Evolutionary conservation across 2,329 filamentous ascomycete species (phyloP).

Genomic region (Cladosporium sp.): DNA sequence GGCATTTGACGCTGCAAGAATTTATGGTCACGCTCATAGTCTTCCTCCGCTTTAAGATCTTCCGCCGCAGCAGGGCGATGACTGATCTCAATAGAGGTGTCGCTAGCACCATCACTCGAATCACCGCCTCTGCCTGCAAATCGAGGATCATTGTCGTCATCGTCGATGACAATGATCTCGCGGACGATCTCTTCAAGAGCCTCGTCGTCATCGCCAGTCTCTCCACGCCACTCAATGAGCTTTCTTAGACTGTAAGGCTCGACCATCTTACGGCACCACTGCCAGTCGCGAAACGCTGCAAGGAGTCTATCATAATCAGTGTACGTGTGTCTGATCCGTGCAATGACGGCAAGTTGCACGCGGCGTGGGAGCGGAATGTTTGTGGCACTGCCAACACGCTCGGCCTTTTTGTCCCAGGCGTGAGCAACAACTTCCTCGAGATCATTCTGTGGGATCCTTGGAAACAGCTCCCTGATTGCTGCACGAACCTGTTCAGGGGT

Average conservation of each 20-base stretch:
- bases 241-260: conserved; percentile 58
- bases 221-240: conserved; percentile 63
- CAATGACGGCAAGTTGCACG: conserved; percentile 62
- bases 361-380: conserved; percentile 57
- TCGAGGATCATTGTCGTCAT: conserved; percentile 55
- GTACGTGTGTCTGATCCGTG: conserved; percentile 62
- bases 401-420: conserved; percentile 60
- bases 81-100: conserved; percentile 33
- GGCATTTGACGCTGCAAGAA: conserved; percentile 9
- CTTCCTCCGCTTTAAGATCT: conserved; percentile 33
- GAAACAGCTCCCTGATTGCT: conserved; percentile 63
- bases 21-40: conserved; percentile 26
- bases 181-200: conserved; percentile 61
- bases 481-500: conserved; percentile 54
- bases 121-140: conserved; percentile 23
- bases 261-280: conserved; percentile 55
- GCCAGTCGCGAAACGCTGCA: conserved; percentile 50
- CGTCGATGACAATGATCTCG: conserved; percentile 64
- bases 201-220: conserved; percentile 50
- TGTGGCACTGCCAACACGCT: conserved; percentile 58
- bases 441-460: conserved; percentile 61
- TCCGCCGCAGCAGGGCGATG: conserved; percentile 28
- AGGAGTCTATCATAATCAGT: conserved; percentile 63
- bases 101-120: conserved; percentile 27
- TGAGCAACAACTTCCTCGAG: conserved; percentile 59